Conservation (phyloP, 140 eudicot genomes). For the Eryngium alpinum region DNA sequence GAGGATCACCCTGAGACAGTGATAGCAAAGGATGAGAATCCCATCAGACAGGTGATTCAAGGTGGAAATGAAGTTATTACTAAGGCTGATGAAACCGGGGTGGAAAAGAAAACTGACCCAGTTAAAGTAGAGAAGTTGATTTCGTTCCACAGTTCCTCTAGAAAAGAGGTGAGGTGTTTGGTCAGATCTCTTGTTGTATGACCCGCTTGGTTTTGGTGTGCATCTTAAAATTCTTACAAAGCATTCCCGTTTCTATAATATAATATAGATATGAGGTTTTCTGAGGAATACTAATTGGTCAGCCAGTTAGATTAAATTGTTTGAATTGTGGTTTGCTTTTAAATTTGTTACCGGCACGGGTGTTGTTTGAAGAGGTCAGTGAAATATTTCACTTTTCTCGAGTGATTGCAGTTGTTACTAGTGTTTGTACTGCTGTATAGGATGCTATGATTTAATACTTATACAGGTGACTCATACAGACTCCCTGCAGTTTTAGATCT, state of each 20-base stretch:
- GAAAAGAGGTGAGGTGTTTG: neutral
- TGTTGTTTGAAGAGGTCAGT: neutral
- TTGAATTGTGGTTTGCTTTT: neutral
- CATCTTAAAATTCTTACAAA: neutral
- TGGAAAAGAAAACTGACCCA: neutral
- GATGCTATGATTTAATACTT: neutral
- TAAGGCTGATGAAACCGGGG: neutral
- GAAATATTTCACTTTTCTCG: neutral
- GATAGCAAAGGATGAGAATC: conserved; percentile 4
- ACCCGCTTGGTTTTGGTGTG: neutral
- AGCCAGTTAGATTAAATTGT: neutral
- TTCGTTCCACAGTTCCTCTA: neutral
- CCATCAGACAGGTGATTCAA: conserved; percentile 13
- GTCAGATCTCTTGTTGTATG: neutral
- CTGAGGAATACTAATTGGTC: neutral
- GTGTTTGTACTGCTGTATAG: neutral
- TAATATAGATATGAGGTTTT: neutral
- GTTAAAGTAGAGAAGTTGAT: neutral
- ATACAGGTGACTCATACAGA: neutral
- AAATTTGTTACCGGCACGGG: neutral
- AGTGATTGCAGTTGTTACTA: neutral
- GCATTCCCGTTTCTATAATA: no score
- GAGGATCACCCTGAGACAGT: neutral
- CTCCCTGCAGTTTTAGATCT: neutral
- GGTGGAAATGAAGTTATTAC: neutral